Base-by-base conservation (phyloP, 305 asterid species). In the Fraxinus paxiana region DNA sequence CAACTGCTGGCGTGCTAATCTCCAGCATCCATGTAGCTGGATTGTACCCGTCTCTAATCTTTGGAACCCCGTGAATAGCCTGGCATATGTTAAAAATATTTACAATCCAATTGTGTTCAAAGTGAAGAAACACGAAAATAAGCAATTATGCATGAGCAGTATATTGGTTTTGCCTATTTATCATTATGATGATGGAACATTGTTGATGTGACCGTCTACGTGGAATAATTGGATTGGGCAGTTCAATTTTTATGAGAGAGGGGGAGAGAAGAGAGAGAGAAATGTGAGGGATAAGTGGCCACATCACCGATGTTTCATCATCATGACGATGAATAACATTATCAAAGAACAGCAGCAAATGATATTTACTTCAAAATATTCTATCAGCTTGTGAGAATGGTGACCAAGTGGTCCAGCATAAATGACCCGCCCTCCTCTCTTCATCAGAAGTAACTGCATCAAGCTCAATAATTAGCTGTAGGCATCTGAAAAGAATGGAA, bases 21-120 rank as follows among this genome's bases (percentile, higher is more conserved):
- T 90, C 92, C 75, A 90, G 82, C 89, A 90, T 83, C 93, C 93
- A 90, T 3, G 92, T 90, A 7, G 93, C 90, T 59, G 93, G 91
- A 77, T 88, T 88, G 48, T 78, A 85, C 17, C 90, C 90, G 0
- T 81, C 82, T 77, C 75, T 80, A 2, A 88, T 90, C 85, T 80
- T 90, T 7, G 92, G 87, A 75, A 90, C 86, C 51, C 92, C 91
- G 1, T 82, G 82, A 70, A 87, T 69, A 67, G 83, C 86, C 93
- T 90, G 80, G 6, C 31, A 70, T 10, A 17, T 43, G 75, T 33
- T 4, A 26, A 33, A 38, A 30, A 31, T 17, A 81, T n/a, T 33
- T 28, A 77, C 8, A 7, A 7, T 61, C 75, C 13, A 59, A 20
- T 7, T 7, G 31, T 22, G 15, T 59, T 59, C 31, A 2, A 20